A percentile compares a stretch with the other conserved stretches of the same genome.
Evolutionary conservation across 371 early-diverging fungal genomes (phyloP).

Genomic region (Mortierella sp.): DNA sequence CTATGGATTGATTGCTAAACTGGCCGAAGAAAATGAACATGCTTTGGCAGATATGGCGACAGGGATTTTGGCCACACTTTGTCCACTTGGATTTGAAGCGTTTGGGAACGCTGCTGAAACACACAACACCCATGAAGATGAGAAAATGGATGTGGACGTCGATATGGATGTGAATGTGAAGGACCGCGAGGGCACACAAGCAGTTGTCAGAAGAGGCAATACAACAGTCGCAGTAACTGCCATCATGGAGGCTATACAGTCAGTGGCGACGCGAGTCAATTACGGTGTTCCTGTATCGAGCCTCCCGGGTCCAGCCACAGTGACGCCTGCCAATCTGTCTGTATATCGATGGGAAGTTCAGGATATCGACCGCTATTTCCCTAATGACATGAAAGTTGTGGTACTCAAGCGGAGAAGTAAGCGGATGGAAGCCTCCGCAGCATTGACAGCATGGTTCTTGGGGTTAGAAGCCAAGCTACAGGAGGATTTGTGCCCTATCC

Average conservation of each 20-base stretch:
- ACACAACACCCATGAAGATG: neutral
- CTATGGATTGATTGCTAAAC: constrained; percentile 41
- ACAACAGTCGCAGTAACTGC: constrained; percentile 36
- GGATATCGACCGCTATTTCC: constrained; percentile 55
- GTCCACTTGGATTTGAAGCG: constrained; percentile 46
- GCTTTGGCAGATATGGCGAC: constrained; percentile 27
- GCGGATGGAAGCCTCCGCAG: constrained; percentile 55
- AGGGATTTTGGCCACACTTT: constrained; percentile 27
- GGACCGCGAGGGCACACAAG: neutral
- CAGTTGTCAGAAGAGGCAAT: neutral
- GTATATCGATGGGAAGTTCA: constrained; percentile 72
- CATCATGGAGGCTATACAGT: constrained; percentile 46
- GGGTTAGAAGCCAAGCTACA: constrained; percentile 42
- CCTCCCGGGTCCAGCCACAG: constrained; percentile 18
- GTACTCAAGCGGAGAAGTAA: constrained; percentile 37
- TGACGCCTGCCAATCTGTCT: constrained; percentile 54
- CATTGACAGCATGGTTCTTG: constrained; percentile 51
- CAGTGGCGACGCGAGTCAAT: constrained; percentile 47
- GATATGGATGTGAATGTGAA: constrained; percentile 6
- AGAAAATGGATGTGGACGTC: constrained; percentile 26
- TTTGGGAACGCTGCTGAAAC: constrained; percentile 19
- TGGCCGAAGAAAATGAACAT: constrained; percentile 50
- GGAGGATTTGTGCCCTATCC: constrained; percentile 43
- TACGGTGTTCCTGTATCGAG: constrained; percentile 45
- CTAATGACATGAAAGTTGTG: constrained; percentile 40